Base-by-base conservation (phyloP, 2,329 filamentous ascomycete genomes). In the Stachybotrys chlorohalonatus region DNA sequence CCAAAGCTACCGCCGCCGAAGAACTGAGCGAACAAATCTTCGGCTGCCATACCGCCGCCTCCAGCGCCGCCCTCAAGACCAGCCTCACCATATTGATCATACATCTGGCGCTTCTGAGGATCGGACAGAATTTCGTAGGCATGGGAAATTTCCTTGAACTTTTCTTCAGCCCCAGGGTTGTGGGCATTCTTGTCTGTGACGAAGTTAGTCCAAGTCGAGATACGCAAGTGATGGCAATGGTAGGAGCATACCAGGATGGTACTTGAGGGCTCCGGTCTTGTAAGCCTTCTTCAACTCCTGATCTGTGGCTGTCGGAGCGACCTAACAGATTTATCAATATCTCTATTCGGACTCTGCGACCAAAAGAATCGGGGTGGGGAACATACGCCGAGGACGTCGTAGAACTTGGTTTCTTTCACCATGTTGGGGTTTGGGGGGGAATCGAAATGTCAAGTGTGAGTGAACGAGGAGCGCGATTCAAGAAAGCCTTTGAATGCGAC, bases 11-110 rank as follows among this genome's bases (percentile, higher is more conserved):
- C 86, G 57, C 85, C 84, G 62, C 90, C 90, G 68, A 97, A 97
- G 85, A 97, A 97, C 75, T 96, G 91, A 49, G 92, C 90, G 69
- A 97, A 96, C 59, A 97, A 80, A 63, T 97, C 93, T 73, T 97
- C 94, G 24, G 93, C 93, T 62, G 89, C 90, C 90, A 96, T 96
- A 59, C 83, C 81, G 56, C 80, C 85, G 57, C 81, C 87, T 57
- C 83, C 88, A 54, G 79, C 89, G 65, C 89, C 92, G 62, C 92
- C 92, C 70, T 97, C 93, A 52, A 99, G 83, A 59, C 94, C 94
- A 66, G 95, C 91, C 77, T 99, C 92, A 63, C 94, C 94, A 86
- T 95, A 96, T 74, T 96, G 90, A 68, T 99, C 94, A 73, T 99
- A 99, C 58, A 97, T 70, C 64, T 84, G 75, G 68, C 94, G 90